Base-by-base conservation (phyloP, 306 rosid species). In the Cucurbita maxima region DNA sequence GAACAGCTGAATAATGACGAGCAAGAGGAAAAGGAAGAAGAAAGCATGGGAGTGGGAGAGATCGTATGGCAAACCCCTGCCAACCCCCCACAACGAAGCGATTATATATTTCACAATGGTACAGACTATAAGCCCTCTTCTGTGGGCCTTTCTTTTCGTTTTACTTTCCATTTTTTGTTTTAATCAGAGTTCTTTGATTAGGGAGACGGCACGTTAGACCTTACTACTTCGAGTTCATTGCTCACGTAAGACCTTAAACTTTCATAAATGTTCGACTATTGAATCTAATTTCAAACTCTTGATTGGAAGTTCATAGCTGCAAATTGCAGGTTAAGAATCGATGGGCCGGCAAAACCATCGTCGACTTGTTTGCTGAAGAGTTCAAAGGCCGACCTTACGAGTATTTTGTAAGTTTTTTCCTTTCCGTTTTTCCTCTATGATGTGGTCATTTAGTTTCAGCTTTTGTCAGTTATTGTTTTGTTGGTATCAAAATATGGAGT, bases 31-130 rank as follows among this genome's bases (percentile, higher is more conserved):
- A 36, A 54, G 48, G 85, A 77, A 63, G 76, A 71, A 9, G 85
- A 78, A 61, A 79, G 36, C 67, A 89, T 89, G 91, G 96, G 64
- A 37, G 13, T 58, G 8, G 69, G 56, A 58, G 73, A 88, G 63
- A 88, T 95, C 67, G 85, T 91, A 12, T 91, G 99, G 99, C 92
- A 91, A 73, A 85, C 93, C 13, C 97, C 99, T 18, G 91, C 91
- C 2, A 91, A 91, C 67, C 90, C 91, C 20, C 96, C 87, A 0
- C 86, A 81, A 67, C 82, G 82, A 2, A 76, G 80, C 22, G 99
- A 95, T 76, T 91, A 91, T 66, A 78, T 91, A 36, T 64, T 88
- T 72, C 88, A 83, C 64, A 80, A 95, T 70, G 99, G 96, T 89
- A 83, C 67, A 51, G 10, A 6, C 0, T 4, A 6, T 4, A 57